Base-by-base conservation (phyloP, 1,139 yeast species). In the Suhomyces panamericanus region DNA sequence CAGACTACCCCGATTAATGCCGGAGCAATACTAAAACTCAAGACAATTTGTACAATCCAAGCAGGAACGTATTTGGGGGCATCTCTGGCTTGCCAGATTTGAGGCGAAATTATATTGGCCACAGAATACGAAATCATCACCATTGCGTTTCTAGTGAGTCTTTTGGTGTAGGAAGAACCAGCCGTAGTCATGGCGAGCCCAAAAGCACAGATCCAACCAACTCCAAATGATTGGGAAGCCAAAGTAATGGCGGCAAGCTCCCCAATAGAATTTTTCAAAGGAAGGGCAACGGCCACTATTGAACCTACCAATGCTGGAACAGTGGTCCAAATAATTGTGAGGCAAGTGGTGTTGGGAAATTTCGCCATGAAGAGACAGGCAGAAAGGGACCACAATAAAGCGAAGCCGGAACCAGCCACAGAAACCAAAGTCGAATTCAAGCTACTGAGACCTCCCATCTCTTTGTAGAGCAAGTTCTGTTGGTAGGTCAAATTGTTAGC, bases 41-140 rank as follows among this genome's bases (percentile, higher is more conserved):
- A 54, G 5, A 77, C 77, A 40, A 78, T 76, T 54, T 75, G 80
- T n/a, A 77, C 77, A 39, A 73, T 66, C 82, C 83, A 77, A 0
- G 83, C 81, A 2, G 69, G 56, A 43, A 49, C 47, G 40, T 59
- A 62, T 12, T 50, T 41, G 16, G 66, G 66, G 7, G 56, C 62
- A 46, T 62, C 60, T 33, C 44, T 52, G 5, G 52, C 45, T 33
- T 56, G 55, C 56, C 64, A 62, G 14, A 60, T 50, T 41, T 60
- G 65, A 4, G 67, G 66, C 11, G 64, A 62, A 26, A 63, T 59
- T 29, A 63, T 60, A 36, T 63, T 63, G n/a, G 62, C 47, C 28
- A 63, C 50, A 27, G 63, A 59, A 39, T 61, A 63, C 2, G 56
- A 46, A 1, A 49, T 54, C 53, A 63, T 57, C 33, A 59, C 55